phyloP scores from a whole-genome alignment of 2,329 filamentous ascomycete genomes.

The Aquanectria penicillioides region DNA sequence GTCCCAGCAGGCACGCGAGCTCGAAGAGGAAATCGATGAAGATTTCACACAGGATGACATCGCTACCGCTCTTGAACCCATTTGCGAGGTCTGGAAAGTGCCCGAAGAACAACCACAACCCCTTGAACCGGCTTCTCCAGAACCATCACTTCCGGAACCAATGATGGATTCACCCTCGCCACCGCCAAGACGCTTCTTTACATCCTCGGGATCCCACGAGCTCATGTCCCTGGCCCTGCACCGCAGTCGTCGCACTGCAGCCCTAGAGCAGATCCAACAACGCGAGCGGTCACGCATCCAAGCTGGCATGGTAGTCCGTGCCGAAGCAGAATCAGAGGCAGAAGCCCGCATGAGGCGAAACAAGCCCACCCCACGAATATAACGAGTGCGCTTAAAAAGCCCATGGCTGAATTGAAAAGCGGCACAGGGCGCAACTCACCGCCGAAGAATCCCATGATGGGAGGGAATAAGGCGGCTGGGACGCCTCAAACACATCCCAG shows the following conservation, averaged over 20 bases:
- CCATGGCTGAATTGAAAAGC: not conserved
- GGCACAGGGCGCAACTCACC: not conserved
- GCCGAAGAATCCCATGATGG: not conserved
- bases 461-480: too few species aligned
- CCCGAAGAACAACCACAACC: too few species aligned
- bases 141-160: conserved; percentile 28
- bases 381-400: too few species aligned
- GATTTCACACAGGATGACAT: conserved; percentile 6
- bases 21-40: conserved; percentile 51
- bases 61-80: not conserved
- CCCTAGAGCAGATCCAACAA: conserved; percentile 42
- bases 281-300: conserved; percentile 38
- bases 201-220: conserved; percentile 49
- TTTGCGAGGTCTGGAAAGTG: conserved; percentile 18
- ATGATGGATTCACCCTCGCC: conserved; percentile 21
- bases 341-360: conserved; percentile 14
- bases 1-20: conserved; percentile 64
- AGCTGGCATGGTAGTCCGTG: conserved; percentile 20
- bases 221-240: conserved; percentile 47
- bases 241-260: conserved; percentile 48
- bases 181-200: conserved; percentile 47
- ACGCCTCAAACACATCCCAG: too few species aligned
- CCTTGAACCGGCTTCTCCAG: conserved; percentile 19
- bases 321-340: conserved; percentile 21
- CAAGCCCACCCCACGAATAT: too few species aligned